Evolutionary conservation across 495 filamentous ascomycete species (phyloP).

Genomic region (Trichoderma asperelloides): DNA sequence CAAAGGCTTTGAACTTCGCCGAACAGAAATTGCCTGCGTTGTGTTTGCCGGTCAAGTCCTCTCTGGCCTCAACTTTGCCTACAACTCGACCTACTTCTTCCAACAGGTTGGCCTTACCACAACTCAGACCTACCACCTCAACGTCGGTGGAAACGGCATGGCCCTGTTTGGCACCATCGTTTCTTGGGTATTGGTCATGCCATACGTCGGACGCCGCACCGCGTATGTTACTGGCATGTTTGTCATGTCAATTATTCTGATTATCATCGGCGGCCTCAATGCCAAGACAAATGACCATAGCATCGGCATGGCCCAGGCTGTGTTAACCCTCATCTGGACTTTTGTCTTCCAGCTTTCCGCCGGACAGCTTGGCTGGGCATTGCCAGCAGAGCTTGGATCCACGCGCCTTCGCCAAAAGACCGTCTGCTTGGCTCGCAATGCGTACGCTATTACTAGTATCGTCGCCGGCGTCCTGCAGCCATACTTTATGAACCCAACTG

Average conservation of each 20-base stretch:
- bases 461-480: slow-evolving; percentile 30
- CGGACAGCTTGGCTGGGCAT: slow-evolving; percentile 45
- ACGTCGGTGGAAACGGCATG: slow-evolving; percentile 25
- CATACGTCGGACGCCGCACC: slow-evolving; percentile 3
- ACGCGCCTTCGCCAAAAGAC: slow-evolving; percentile 43
- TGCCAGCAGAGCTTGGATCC: slow-evolving; percentile 45
- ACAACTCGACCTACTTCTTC: slow-evolving; percentile 62
- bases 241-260: slow-evolving; percentile 1
- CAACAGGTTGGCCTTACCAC: slow-evolving; percentile 49
- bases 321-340: slow-evolving; percentile 13
- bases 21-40: slow-evolving; percentile 56
- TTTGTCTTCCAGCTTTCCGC: slow-evolving; percentile 32
- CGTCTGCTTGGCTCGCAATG: slow-evolving; percentile 43
- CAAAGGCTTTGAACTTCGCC: slow-evolving; percentile 50
- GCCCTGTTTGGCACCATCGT: slow-evolving; percentile 35
- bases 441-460: slow-evolving; percentile 34
- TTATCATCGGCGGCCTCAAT: slow-evolving; percentile 4
- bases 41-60: slow-evolving; percentile 61
- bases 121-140: slow-evolving; percentile 41
- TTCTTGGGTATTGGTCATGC: slow-evolving; percentile 7
- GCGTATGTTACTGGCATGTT: slow-evolving; percentile 4
- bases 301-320: slow-evolving; percentile 40
- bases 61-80: slow-evolving; percentile 55
- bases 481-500: slow-evolving; percentile 36
- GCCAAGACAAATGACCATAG: slow-evolving; percentile 24